Conservation (phyloP, 2,329 filamentous ascomycete genomes). For the Amylocarpus encephaloides region DNA sequence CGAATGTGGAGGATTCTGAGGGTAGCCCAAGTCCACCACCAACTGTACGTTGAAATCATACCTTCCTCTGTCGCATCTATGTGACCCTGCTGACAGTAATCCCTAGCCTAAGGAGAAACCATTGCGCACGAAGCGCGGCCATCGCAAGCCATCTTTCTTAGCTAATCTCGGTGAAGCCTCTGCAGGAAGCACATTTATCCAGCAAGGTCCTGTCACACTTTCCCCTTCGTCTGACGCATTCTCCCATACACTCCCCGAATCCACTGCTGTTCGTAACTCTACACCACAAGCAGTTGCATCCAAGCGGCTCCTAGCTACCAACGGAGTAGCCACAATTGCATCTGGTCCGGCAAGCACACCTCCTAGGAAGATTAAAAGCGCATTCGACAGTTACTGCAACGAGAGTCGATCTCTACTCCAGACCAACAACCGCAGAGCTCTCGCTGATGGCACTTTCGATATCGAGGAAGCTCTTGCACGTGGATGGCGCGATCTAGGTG, state of each 20-base stretch:
- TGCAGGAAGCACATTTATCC: slow-evolving; percentile 40
- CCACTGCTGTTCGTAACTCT: slow-evolving; percentile 16
- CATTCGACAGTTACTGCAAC: slow-evolving; percentile 28
- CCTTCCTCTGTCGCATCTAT: slow-evolving; percentile 8
- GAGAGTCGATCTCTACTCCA: slow-evolving; percentile 24
- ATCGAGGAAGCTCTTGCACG: slow-evolving; percentile 25
- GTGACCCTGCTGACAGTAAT: slow-evolving; percentile 19
- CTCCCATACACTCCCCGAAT: slow-evolving; percentile 42
- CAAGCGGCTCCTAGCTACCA: slow-evolving; percentile 17
- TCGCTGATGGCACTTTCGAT: slow-evolving; percentile 24
- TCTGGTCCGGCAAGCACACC: slow-evolving; percentile 1
- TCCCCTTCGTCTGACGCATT: slow-evolving; percentile 48
- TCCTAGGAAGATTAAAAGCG: slow-evolving; percentile 18
- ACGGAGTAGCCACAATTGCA: slow-evolving; percentile 32
- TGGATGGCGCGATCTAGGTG: slow-evolving; percentile 25
- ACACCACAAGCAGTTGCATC: slow-evolving; percentile 25
- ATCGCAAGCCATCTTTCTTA: slow-evolving; percentile 51
- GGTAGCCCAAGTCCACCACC: slow-evolving; percentile 74
- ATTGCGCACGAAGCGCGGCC: slow-evolving; percentile 65
- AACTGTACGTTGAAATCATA: slow-evolving; percentile 49
- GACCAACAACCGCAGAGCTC: slow-evolving; percentile 20
- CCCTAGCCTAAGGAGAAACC: slow-evolving; percentile 70
- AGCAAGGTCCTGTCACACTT: slow-evolving; percentile 40
- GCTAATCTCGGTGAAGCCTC: slow-evolving; percentile 33
- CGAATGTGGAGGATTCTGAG: slow-evolving; percentile 71